Evolutionary conservation across 2,329 filamentous ascomycete species (phyloP).

Genomic region (Oidium heveae): DNA sequence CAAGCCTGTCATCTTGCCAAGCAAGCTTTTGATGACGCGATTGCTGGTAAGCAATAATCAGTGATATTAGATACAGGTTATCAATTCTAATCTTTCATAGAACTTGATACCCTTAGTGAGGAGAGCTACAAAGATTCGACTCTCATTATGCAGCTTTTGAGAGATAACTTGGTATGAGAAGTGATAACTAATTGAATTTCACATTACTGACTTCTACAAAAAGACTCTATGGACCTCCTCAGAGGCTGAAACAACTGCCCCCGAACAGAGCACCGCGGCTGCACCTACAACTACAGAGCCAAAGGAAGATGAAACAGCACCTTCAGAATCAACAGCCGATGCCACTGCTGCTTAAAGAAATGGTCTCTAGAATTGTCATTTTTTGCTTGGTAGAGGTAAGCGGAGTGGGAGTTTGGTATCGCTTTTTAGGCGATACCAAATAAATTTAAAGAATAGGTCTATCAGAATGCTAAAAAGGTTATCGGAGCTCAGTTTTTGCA

Average conservation of each 20-base stretch:
- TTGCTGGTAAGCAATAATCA: constrained; percentile 36
- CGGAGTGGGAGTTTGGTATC: constrained; percentile 10
- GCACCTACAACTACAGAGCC: constrained; percentile 28
- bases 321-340: constrained; percentile 13
- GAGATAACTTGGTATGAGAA: constrained; percentile 50
- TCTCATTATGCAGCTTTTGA: constrained; percentile 95
- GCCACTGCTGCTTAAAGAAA: constrained; percentile 13
- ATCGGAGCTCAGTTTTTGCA: constrained; percentile 9
- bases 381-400: constrained; percentile 12
- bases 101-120: constrained; percentile 92
- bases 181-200: background rate
- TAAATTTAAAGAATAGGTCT: too few relatives aligned
- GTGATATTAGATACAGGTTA: constrained; percentile 1
- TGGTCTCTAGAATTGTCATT: constrained; percentile 13
- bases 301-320: constrained; percentile 25
- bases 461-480: too few relatives aligned
- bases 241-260: constrained; percentile 41
- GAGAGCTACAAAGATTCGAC: constrained; percentile 98
- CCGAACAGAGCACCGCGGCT: constrained; percentile 13
- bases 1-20: constrained; percentile 95
- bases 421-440: constrained; percentile 12
- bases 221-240: constrained; percentile 98
- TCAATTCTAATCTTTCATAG: constrained; percentile 4
- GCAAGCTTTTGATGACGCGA: constrained; percentile 88
- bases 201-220: background rate